phyloP scores from a whole-genome alignment of 495 filamentous ascomycete genomes.

The Daldinia vernicosa region DNA sequence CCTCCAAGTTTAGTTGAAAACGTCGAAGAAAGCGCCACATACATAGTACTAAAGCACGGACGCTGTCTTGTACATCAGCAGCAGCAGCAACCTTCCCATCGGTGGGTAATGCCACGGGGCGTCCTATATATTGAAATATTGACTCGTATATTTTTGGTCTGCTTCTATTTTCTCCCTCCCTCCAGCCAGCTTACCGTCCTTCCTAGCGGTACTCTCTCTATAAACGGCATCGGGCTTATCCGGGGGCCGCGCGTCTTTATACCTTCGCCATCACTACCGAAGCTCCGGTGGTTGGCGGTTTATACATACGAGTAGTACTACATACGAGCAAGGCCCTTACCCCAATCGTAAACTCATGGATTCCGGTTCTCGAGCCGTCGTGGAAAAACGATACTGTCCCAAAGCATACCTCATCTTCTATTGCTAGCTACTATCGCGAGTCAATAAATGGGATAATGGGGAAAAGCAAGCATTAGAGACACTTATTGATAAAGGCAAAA shows the following conservation, averaged over 20 bases:
- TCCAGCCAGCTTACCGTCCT: conserved; percentile 6
- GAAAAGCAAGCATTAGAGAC: not conserved
- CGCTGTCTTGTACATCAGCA: conserved; percentile 16
- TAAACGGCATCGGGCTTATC: not conserved
- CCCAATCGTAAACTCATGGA: not conserved
- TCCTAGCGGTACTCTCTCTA: not conserved
- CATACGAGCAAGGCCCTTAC: conserved; percentile 18
- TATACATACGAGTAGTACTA: conserved; percentile 18
- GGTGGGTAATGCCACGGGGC: conserved; percentile 9
- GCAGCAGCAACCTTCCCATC: conserved; percentile 14
- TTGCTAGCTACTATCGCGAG: not conserved
- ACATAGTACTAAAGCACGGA: not conserved
- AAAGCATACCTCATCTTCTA: not conserved
- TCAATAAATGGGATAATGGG: not conserved
- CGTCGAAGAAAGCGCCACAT: conserved; percentile 11
- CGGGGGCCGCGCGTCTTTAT: conserved; percentile 41
- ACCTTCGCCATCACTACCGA: conserved; percentile 29
- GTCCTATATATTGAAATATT: conserved; percentile 24
- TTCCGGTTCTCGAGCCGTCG: not conserved
- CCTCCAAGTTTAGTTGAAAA: not conserved
- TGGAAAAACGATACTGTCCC: not conserved
- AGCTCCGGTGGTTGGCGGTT: conserved; percentile 26
- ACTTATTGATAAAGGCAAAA: not conserved
- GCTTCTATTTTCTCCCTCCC: not conserved
- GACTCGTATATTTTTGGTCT: conserved; percentile 4